Conservation (phyloP, 2,329 filamentous ascomycete species). For the Fonsecaea multimorphosa region DNA sequence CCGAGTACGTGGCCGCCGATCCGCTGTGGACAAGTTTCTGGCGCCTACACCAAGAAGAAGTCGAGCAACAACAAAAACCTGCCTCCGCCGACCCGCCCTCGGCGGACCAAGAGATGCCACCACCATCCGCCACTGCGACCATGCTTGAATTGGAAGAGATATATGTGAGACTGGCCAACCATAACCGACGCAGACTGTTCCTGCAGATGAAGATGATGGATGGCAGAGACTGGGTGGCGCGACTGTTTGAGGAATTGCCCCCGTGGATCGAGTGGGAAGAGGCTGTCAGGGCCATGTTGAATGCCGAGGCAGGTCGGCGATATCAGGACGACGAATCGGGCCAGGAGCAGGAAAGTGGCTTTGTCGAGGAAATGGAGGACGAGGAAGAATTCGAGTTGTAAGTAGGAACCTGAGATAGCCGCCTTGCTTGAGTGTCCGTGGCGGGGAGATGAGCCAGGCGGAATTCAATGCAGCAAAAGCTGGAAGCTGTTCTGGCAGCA, state of each 20-base stretch:
- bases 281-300: not conserved
- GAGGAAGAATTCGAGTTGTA: constrained; percentile 21
- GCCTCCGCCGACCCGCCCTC: not conserved
- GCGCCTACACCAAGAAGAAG: constrained; percentile 7
- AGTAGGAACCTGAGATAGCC: not conserved
- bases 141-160: constrained; percentile 9
- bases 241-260: not conserved
- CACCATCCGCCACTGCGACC: not conserved
- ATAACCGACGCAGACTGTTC: constrained; percentile 12
- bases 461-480: not conserved
- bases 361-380: constrained; percentile 10
- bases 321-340: too few species aligned
- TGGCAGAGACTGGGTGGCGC: not conserved
- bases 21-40: constrained; percentile 19
- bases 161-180: not conserved
- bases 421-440: not conserved
- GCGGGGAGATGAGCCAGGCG: not conserved
- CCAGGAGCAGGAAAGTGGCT: not conserved
- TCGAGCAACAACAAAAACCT: not conserved
- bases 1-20: constrained; percentile 9
- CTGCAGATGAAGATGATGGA: constrained; percentile 10
- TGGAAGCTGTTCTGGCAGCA: not conserved
- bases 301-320: not conserved
- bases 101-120: not conserved
- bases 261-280: constrained; percentile 16